Conservation (phyloP, 805 yeast species). For the Pichia californica region DNA sequence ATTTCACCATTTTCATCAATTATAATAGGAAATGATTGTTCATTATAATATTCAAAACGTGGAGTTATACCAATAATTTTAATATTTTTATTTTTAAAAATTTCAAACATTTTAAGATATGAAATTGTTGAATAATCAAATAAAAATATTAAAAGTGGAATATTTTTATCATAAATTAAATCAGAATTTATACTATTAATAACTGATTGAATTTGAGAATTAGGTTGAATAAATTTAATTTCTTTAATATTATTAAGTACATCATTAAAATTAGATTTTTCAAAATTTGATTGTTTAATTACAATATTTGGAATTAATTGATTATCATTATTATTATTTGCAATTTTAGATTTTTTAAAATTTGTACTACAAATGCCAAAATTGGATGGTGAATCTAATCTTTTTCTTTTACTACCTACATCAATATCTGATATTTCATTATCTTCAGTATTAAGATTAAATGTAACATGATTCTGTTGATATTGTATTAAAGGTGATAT, state of each 20-base stretch:
- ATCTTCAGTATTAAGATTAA: too few relatives aligned
- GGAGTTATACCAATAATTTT: slow-evolving; percentile 22
- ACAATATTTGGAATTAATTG: slow-evolving; percentile 7
- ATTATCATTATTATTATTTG: not conserved
- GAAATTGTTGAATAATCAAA: slow-evolving; percentile 5
- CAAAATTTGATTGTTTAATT: slow-evolving; percentile 7
- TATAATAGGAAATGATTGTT: slow-evolving; percentile 22
- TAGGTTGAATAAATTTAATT: not conserved
- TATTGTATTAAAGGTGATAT: too few relatives aligned
- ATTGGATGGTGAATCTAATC: too few relatives aligned
- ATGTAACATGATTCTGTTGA: too few relatives aligned
- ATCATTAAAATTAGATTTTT: slow-evolving; percentile 1
- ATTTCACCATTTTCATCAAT: slow-evolving; percentile 24
- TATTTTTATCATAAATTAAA: not conserved
- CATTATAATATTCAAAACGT: slow-evolving; percentile 10
- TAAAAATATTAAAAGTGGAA: slow-evolving; percentile 1
- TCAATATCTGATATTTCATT: too few relatives aligned
- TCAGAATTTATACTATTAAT: not conserved
- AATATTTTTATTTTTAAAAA: not conserved
- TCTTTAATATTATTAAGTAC: not conserved
- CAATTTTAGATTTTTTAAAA: not conserved
- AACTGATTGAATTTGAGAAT: not conserved
- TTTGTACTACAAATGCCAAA: too few relatives aligned
- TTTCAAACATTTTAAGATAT: slow-evolving; percentile 1
- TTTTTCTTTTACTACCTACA: too few relatives aligned